Evolutionary conservation across 768 basidiomycete species (phyloP), one percentile per base, ranked within the genome.

Genomic region (Trametes villosa): DNA sequence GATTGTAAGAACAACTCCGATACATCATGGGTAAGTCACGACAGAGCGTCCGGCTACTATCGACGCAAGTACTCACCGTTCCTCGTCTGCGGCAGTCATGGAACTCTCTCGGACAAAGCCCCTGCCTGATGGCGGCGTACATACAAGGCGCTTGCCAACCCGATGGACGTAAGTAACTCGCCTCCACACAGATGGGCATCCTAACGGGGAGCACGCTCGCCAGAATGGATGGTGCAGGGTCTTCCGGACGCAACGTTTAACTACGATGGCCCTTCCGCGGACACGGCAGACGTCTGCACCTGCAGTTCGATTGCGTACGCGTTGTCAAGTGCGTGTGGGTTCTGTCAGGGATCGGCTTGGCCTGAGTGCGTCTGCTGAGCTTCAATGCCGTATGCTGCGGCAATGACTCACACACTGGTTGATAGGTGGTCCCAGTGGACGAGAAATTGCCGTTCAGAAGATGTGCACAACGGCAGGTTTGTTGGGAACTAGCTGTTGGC

Each of bases 221-320:
- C 22, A 79, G 78, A 58, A 18, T 82, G 79, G 63, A 68, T 59
- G 6, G 67, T 84, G 22, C 65, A 65, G 24, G 68, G 64, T 6
- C 70, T 79, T 1, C 57, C 78, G 38, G 66, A 62, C 3, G 40
- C 50, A 6, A 69, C 66, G 29, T 17, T 82, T 81, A 63, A 62
- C 72, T 46, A 78, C 31, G 38, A 31, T 5, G 55, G 79, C 1
- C 81, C 82, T 9, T 67, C 68, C 18, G 13, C 57, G 30, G 60
- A 46, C 9, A 61, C 69, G 24, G 77, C 72, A 17, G 81, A 78
- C 53, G n/a, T 61, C n/a, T 85, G 84, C 67, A 70, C 70, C 62
- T 84, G 83, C 69, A 83, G 78, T 64, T 76, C 82, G 0, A 80
- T 85, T 12, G 79, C 79, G 46, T 86, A 84, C 69, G 79, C 79